Base-by-base conservation (phyloP, 495 filamentous ascomycete species). In the Xylaria sp. region DNA sequence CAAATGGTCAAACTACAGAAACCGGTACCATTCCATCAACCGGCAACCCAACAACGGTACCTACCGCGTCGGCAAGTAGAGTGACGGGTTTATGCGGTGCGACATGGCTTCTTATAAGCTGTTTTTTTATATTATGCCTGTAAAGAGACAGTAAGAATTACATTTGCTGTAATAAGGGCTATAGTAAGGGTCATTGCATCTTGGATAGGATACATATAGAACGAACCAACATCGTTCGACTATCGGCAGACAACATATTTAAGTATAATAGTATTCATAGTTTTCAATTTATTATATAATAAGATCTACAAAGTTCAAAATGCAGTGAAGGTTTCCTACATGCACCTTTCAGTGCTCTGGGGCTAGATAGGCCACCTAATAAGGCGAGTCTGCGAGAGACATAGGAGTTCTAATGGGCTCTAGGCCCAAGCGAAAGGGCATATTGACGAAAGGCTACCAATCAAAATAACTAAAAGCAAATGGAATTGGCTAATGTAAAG, bases 91-190 rank as follows among this genome's bases (percentile, higher is more conserved):
- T 68, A 6, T 59, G 66, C 17, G 66, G 66, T 41, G 53, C 66
- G 21, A 35, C 53, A 24, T 68, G 66, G 66, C 41, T 59, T 33
- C 29, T 68, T 44, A n/a, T 68, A 12, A 35, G 31, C 15, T 58
- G 35, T 21, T 44, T 68, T 33, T 31, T 61, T 46, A 48, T 68
- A 37, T 26, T 68, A 9, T 68, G 48, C n/a, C 17, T 68, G 15
- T 61, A 48, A 44, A 0, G 33, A 57, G 62, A 65, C 14, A 55
- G 24, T 8, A 12, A 29, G 24, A 29, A 29, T 3, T 29, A 5
- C 24, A 15, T 29, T 55, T 3, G 19, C 5, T 9, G 2, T 24
- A 11, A 21, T 7, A 21, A 6, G 19, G 46, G 1, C n/a, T 11
- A 24, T 50, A 24, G 48, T 21, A 12, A 50, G n/a, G 24, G 48